phyloP scores from a whole-genome alignment of 352 stramenopile species.

The Pythium grandisporangium region DNA sequence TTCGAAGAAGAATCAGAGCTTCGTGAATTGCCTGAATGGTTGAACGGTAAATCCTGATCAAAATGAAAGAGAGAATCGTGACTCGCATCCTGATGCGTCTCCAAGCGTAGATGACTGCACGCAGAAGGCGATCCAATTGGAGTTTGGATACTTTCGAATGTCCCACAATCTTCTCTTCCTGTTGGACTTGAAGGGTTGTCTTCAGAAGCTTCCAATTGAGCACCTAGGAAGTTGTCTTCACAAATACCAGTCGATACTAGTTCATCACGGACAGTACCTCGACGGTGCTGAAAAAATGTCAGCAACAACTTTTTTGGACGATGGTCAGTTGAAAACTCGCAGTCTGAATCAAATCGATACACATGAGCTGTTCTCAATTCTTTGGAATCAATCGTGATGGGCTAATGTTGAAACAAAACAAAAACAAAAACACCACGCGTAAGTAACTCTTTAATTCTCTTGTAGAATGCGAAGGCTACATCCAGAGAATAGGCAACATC shows the following conservation, averaged over 20 bases:
- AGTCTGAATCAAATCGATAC: constrained; percentile 76
- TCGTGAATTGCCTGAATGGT: too few species aligned
- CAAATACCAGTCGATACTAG: constrained; percentile 46
- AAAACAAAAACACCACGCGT: background rate
- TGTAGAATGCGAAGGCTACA: too few species aligned
- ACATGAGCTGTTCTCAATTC: constrained; percentile 69
- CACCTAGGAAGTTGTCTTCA: constrained; percentile 37
- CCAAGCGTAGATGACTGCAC: too few species aligned
- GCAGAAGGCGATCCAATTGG: constrained; percentile 42
- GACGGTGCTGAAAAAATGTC: constrained; percentile 59
- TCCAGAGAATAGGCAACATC: background rate
- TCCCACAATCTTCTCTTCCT: constrained; percentile 33
- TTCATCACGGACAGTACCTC: constrained; percentile 12
- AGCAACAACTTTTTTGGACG: constrained; percentile 61
- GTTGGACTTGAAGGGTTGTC: constrained; percentile 31
- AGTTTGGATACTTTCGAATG: constrained; percentile 63
- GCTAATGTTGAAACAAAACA: too few species aligned
- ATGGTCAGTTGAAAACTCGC: constrained; percentile 54
- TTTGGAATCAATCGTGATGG: constrained; percentile 39
- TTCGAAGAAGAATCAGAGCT: constrained; percentile 65
- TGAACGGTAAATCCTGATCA: too few species aligned
- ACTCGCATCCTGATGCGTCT: too few species aligned
- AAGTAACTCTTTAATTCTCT: background rate
- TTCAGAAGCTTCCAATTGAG: constrained; percentile 18
- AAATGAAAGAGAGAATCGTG: too few species aligned